Percentiles rank a stretch among this genome's conserved stretches.
These are phyloP conservation scores for Colletotrichum spaethianum DNA, from an alignment of 2,329 filamentous ascomycete genomes.

Conservation along the genomic window DNA sequence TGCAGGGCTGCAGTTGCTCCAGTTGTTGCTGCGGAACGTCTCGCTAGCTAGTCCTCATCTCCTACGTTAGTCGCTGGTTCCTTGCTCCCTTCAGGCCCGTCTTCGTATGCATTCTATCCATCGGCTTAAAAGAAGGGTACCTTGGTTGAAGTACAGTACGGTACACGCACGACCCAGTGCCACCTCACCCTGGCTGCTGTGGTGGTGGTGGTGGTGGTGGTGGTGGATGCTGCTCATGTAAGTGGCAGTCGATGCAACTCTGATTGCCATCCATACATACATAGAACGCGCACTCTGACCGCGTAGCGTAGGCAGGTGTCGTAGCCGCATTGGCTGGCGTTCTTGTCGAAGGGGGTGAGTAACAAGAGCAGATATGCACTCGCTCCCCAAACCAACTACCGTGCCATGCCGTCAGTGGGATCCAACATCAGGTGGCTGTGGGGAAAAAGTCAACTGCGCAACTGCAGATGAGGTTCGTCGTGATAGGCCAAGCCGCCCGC, in stretches of 20 bases:
- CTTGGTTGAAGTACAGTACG: not conserved
- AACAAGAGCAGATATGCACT: not conserved
- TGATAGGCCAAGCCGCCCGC: constrained; percentile 30
- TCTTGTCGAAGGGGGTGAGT: not conserved
- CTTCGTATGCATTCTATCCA: constrained; percentile 13
- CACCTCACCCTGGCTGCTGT: not conserved
- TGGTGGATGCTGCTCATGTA: constrained; percentile 2
- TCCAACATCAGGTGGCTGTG: constrained; percentile 23
- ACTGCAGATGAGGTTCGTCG: constrained; percentile 16
- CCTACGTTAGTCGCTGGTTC: constrained; percentile 21
- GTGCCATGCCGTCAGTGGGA: constrained; percentile 6
- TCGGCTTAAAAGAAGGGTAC: constrained; percentile 13
- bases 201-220: constrained; percentile 1
- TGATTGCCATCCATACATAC: not conserved
- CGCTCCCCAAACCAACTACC: not conserved
- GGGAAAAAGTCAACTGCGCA: constrained; percentile 20
- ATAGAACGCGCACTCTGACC: not conserved
- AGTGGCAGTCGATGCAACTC: not conserved
- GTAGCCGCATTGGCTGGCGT: not conserved
- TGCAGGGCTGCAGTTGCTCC: constrained; percentile 29
- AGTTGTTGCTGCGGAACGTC: constrained; percentile 20
- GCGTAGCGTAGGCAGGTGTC: not conserved
- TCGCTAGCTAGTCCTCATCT: constrained; percentile 25
- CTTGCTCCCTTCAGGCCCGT: constrained; percentile 22
- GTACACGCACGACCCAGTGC: not conserved